Conservation (phyloP, 1,139 yeast genomes). For the Nakaseomyces kungkrabaensis region DNA sequence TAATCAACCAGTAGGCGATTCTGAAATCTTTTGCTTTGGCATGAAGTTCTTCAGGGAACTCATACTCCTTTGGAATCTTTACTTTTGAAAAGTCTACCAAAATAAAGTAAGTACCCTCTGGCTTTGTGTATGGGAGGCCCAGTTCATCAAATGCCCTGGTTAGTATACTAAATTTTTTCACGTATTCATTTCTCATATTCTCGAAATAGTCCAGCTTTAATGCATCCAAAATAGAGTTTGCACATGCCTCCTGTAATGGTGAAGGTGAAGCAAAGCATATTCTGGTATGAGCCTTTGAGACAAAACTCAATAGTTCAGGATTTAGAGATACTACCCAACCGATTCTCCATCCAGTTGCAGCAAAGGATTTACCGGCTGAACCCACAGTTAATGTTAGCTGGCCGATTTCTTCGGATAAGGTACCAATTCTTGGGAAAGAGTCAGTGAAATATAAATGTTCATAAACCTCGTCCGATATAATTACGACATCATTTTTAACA, state of each 20-base stretch:
- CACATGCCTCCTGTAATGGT: constrained; percentile 90
- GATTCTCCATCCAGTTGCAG: constrained; percentile 97
- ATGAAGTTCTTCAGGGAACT: constrained; percentile 59
- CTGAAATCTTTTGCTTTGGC: constrained; percentile 74
- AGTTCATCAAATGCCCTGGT: constrained; percentile 74
- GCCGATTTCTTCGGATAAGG: constrained; percentile 66
- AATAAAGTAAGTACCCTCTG: constrained; percentile 91
- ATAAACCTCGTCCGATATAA: constrained; percentile 89
- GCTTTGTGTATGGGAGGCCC: constrained; percentile 75
- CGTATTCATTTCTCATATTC: constrained; percentile 55
- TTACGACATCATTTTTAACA: constrained; percentile 68
- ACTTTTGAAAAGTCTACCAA: constrained; percentile 79
- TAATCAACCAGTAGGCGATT: constrained; percentile 85
- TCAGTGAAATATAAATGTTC: constrained; percentile 71
- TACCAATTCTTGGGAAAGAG: constrained; percentile 73
- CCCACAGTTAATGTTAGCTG: constrained; percentile 83
- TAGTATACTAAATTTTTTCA: constrained; percentile 60
- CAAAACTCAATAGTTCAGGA: constrained; percentile 69
- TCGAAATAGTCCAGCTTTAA: constrained; percentile 55
- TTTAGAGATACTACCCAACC: constrained; percentile 86
- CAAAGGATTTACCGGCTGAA: constrained; percentile 94
- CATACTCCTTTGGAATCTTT: constrained; percentile 62
- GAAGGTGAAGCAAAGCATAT: constrained; percentile 84
- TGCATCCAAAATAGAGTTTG: constrained; percentile 62
- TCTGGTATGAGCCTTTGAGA: constrained; percentile 84